Percentiles rank a stretch among this genome's conserved stretches.
Evolutionary conservation across 2,329 filamentous ascomycete species (phyloP).

Genomic region (Nemania sp.): DNA sequence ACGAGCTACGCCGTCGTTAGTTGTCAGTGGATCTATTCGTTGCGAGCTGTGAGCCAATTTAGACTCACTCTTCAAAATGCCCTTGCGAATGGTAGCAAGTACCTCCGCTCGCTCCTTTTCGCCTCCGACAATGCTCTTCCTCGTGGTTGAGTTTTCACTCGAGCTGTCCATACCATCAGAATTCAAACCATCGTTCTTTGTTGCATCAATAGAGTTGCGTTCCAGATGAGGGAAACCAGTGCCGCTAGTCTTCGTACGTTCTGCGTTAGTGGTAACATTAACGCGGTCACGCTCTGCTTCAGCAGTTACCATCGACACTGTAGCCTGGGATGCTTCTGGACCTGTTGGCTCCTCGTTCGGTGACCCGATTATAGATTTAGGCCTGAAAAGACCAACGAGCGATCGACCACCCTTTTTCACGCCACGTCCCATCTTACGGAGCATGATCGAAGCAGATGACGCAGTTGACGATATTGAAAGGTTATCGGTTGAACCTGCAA

Average conservation of each 20-base stretch:
- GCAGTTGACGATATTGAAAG: slow-evolving; percentile 88
- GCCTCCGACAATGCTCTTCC: slow-evolving; percentile 89
- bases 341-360: slow-evolving; percentile 70
- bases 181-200: slow-evolving; percentile 47
- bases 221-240: slow-evolving; percentile 86
- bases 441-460: slow-evolving; percentile 89
- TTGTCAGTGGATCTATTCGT: slow-evolving; percentile 4
- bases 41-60: not conserved
- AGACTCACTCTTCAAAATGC: slow-evolving; percentile 82
- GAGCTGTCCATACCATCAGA: slow-evolving; percentile 60
- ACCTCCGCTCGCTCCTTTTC: slow-evolving; percentile 91
- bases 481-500: slow-evolving; percentile 92
- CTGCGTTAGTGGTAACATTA: slow-evolving; percentile 73
- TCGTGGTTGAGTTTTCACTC: slow-evolving; percentile 63
- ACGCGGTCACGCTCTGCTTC: slow-evolving; percentile 88
- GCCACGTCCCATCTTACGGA: slow-evolving; percentile 98
- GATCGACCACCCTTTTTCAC: slow-evolving; percentile 93
- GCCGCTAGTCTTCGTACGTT: slow-evolving; percentile 69
- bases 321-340: slow-evolving; percentile 72
- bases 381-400: slow-evolving; percentile 90
- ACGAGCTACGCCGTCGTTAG: slow-evolving; percentile 53
- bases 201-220: slow-evolving; percentile 76
- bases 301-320: slow-evolving; percentile 93
- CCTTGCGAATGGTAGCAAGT: slow-evolving; percentile 89
- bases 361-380: slow-evolving; percentile 86